Evolutionary conservation across 1,139 yeast species (phyloP).

Genomic region (Debaryomyces sp.): DNA sequence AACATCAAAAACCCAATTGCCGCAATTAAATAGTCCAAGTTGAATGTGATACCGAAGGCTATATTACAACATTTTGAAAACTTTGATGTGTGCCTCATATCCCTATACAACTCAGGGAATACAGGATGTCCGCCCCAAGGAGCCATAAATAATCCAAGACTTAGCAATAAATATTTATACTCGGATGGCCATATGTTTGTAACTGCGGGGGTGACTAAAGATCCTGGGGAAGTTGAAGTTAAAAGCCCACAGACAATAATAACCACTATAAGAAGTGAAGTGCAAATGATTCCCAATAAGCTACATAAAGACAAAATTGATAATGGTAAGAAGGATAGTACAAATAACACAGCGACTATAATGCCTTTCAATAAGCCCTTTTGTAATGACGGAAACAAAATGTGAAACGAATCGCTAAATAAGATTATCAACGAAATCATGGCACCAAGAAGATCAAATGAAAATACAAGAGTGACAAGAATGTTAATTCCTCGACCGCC

Average conservation of each 20-base stretch:
- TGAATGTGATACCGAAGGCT: slow-evolving; percentile 38
- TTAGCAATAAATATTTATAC: slow-evolving; percentile 51
- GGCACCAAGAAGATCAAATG: slow-evolving; percentile 78
- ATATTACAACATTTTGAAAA: slow-evolving; percentile 29
- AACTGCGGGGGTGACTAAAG: slow-evolving; percentile 56
- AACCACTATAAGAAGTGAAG: slow-evolving; percentile 61
- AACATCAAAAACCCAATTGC: slow-evolving; percentile 45
- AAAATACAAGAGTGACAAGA: slow-evolving; percentile 69
- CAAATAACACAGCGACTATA: slow-evolving; percentile 51
- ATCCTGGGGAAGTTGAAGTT: slow-evolving; percentile 63
- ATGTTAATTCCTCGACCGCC: slow-evolving; percentile 53
- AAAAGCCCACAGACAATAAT: slow-evolving; percentile 66
- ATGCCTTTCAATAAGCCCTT: slow-evolving; percentile 51
- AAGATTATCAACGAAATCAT: slow-evolving; percentile 74
- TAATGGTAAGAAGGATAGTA: slow-evolving; percentile 75
- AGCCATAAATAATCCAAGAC: slow-evolving; percentile 78
- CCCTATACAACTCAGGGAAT: slow-evolving; percentile 77
- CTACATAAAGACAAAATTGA: slow-evolving; percentile 71
- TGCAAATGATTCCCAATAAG: slow-evolving; percentile 72
- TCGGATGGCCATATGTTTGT: slow-evolving; percentile 56
- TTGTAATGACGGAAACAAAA: slow-evolving; percentile 59
- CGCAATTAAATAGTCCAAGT: slow-evolving; percentile 37
- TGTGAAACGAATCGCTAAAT: slow-evolving; percentile 81
- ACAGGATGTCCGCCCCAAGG: slow-evolving; percentile 94
- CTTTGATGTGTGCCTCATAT: slow-evolving; percentile 75